Evolutionary conservation across 2,329 filamentous ascomycete genomes (phyloP), one percentile per base, ranked within the genome.

Genomic region (Sarocladium strictum): DNA sequence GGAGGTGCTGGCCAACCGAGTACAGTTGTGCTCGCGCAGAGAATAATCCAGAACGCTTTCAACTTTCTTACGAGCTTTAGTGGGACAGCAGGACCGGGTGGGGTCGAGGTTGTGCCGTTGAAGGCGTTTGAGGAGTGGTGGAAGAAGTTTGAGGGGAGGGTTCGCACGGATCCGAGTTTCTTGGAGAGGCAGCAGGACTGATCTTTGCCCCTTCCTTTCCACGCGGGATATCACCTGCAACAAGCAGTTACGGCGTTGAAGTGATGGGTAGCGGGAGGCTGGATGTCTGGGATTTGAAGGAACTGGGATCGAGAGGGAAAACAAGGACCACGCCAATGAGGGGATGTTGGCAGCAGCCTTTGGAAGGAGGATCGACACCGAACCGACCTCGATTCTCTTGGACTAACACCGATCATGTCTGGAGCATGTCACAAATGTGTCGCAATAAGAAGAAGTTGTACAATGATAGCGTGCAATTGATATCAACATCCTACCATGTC

Each of bases 81-180:
- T 57, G 83, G 84, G 35, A 79, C 80, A 55, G 76, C 76, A 2
- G 78, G 77, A 2, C 73, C 75, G 24, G 79, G 76, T 2, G 87
- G 87, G 0, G 81, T 87, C 45, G 93, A 97, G 68, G 87, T 95
- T 12, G 89, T 99, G 23, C 92, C 94, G n/a, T 72, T 99, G 59
- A 94, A 89, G 72, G 90, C 89, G 4, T 99, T 99, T 68, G 87
- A 95, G 72, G 90, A 96, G 56, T 99, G 95, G 94, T 99, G 95
- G 94, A 81, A 78, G 57, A 97, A 97, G 72, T 99, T 99, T 72
- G 93, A 99, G 75, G 82, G 83, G 58, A 86, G 85, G 65, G 81
- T 99, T 37, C 86, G 92, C 63, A 79, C 83, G 59, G 94, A 99
- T 72, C 93, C 94, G 0, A 82, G 83, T 6, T 99, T 99, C 67